phyloP scores from a whole-genome alignment of 352 stramenopile genomes.

The Phytophthora brassicae region DNA sequence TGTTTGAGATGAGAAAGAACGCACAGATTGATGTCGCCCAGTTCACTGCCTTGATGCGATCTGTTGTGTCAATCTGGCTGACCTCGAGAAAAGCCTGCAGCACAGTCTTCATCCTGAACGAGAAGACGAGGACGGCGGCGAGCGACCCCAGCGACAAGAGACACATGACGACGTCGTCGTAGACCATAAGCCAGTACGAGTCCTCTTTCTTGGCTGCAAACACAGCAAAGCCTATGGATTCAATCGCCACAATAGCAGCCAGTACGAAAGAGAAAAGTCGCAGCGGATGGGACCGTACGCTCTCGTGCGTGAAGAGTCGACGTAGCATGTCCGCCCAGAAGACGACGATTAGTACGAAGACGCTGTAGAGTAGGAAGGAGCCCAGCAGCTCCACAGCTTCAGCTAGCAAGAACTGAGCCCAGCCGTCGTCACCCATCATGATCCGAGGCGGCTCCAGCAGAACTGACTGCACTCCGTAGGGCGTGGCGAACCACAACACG shows the following conservation, averaged over 20 bases:
- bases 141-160: conserved; percentile 89
- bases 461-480: conserved; percentile 71
- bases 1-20: conserved; percentile 94
- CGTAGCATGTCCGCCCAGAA: conserved; percentile 98
- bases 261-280: conserved; percentile 88
- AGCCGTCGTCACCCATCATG: conserved; percentile 67
- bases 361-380: conserved; percentile 94
- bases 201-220: conserved; percentile 87
- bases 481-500: conserved; percentile 74
- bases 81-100: conserved; percentile 95
- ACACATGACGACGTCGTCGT: conserved; percentile 89
- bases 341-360: conserved; percentile 97
- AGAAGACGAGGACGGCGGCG: conserved; percentile 94
- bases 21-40: conserved; percentile 95
- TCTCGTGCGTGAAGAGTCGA: conserved; percentile 81
- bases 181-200: conserved; percentile 94
- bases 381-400: conserved; percentile 91
- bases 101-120: conserved; percentile 95
- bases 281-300: conserved; percentile 81
- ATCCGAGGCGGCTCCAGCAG: conserved; percentile 59
- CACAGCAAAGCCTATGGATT: conserved; percentile 85
- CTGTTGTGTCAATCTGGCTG: conserved; percentile 96
- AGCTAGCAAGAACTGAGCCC: conserved; percentile 68
- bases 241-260: conserved; percentile 59
- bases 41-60: conserved; percentile 94